Conservation (phyloP, 139 green algal species). For the Coelastrella sp. region DNA sequence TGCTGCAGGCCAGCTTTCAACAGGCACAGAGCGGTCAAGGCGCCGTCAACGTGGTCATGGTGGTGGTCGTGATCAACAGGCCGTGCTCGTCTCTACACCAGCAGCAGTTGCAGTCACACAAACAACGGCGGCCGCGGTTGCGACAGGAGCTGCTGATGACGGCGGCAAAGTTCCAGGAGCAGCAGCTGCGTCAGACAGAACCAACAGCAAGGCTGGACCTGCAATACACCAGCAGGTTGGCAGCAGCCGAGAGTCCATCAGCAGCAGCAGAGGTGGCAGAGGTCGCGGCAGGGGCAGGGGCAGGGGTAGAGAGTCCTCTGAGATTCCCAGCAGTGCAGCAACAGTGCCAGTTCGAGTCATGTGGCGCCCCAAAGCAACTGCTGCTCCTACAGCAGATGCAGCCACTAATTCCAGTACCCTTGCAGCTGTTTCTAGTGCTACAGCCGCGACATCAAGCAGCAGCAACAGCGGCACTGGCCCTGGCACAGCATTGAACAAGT, state of each 20-base stretch:
- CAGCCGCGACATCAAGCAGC: not conserved
- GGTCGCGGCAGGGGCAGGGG: conserved; percentile 12
- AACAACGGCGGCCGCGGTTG: too few relatives aligned
- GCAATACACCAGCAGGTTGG: not conserved
- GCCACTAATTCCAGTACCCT: not conserved
- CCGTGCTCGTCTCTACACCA: not conserved
- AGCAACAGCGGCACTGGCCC: not conserved
- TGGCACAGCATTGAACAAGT: not conserved
- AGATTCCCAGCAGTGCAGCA: not conserved
- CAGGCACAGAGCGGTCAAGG: too few relatives aligned
- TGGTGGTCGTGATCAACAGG: not conserved
- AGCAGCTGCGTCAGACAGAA: not conserved
- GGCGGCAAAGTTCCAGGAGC: not conserved
- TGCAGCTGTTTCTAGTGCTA: not conserved
- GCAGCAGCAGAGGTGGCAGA: not conserved
- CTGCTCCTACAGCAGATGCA: conserved; percentile 12
- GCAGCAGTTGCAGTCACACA: not conserved
- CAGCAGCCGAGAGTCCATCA: not conserved
- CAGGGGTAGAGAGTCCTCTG: not conserved
- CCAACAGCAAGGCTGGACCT: not conserved
- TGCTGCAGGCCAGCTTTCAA: too few relatives aligned
- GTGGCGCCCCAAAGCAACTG: conserved; percentile 30
- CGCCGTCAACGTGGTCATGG: not conserved
- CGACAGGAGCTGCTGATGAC: not conserved
- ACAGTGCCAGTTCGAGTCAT: conserved; percentile 3